phyloP scores from a whole-genome alignment of 192 early-diverging fungal species.

The Allomyces macrogynus region DNA sequence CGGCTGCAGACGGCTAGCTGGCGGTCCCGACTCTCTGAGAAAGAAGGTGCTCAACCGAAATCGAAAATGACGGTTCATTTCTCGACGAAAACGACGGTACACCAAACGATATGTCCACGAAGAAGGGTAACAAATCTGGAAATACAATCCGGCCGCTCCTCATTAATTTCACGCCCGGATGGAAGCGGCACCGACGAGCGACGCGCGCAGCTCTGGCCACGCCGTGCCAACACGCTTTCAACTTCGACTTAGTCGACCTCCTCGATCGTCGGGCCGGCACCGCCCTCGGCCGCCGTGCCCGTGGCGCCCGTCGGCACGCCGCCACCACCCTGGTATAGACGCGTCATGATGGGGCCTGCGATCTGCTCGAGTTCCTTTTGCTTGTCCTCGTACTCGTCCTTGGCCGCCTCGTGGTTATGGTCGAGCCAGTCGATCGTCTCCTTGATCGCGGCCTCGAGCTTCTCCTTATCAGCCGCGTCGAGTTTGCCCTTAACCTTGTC shows the following conservation, averaged over 20 bases:
- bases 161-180: too few relatives aligned
- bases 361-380: slow-evolving; percentile 86
- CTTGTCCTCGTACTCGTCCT: slow-evolving; percentile 89
- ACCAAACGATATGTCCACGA: too few relatives aligned
- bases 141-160: too few relatives aligned
- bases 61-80: too few relatives aligned
- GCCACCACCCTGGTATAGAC: slow-evolving; percentile 61
- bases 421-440: slow-evolving; percentile 93
- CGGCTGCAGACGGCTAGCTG: too few relatives aligned
- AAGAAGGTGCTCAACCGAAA: too few relatives aligned
- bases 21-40: too few relatives aligned
- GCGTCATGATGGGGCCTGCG: slow-evolving; percentile 95
- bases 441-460: slow-evolving; percentile 59
- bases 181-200: too few relatives aligned
- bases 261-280: slow-evolving; percentile 40
- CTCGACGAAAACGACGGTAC: too few relatives aligned
- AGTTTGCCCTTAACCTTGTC: slow-evolving; percentile 67
- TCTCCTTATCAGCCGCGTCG: slow-evolving; percentile 70
- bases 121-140: too few relatives aligned
- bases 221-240: too few relatives aligned
- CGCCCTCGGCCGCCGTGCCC: slow-evolving; percentile 20
- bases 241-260: slow-evolving; percentile 44
- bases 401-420: slow-evolving; percentile 77
- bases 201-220: too few relatives aligned
- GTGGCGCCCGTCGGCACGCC: slow-evolving; percentile 27